Base-by-base conservation (phyloP, 768 basidiomycete genomes). In the Sistotremastrum niveocremeum region DNA sequence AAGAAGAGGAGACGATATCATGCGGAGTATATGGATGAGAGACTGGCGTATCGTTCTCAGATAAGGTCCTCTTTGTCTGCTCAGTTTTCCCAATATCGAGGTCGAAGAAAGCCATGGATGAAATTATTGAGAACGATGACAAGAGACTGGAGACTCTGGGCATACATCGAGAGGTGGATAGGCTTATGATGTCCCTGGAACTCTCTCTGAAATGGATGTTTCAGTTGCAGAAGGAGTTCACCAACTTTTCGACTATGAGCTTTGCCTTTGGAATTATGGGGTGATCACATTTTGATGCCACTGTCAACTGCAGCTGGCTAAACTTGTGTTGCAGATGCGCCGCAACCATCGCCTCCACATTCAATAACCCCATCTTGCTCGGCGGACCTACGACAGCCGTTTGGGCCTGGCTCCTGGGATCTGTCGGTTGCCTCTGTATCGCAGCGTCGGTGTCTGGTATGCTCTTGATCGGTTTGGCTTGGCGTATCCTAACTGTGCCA, bases 161-260 rank as follows among this genome's bases (percentile, higher is more conserved):
- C 20, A 20, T 20, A 20, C 20, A 20, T 20, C 20, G 20, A 1
- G 20, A 20, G 20, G 20, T 20, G 20, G 2, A 2, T 20, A 20
- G 20, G 20, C 20, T n/a, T n/a, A n/a, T n/a, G n/a, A n/a, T 20
- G 20, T 20, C 1, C 20, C 20, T 20, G 20, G 20, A 20, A 20
- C 20, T 20, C 20, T 20, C 20, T 1, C 2, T 20, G 20, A 20
- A 20, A n/a, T 84, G 83, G 55, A 74, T 79, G 55, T 81, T 81
- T 36, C 83, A 81, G 10, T 89, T 90, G 69, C 79, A 77, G 60
- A 71, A 86, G 48, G 87, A 90, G 67, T 90, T 90, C 55, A 77
- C 81, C 6, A 85, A 84, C 55, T 61, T 87, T 32, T 80, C 82
- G n/a, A 84, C 82, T 49, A 42, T 32, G 30, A 44, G 33, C 5